These are phyloP conservation scores for Tetradesmus obliquus DNA, from an alignment of 139 green algal species.

Conservation along the genomic window DNA sequence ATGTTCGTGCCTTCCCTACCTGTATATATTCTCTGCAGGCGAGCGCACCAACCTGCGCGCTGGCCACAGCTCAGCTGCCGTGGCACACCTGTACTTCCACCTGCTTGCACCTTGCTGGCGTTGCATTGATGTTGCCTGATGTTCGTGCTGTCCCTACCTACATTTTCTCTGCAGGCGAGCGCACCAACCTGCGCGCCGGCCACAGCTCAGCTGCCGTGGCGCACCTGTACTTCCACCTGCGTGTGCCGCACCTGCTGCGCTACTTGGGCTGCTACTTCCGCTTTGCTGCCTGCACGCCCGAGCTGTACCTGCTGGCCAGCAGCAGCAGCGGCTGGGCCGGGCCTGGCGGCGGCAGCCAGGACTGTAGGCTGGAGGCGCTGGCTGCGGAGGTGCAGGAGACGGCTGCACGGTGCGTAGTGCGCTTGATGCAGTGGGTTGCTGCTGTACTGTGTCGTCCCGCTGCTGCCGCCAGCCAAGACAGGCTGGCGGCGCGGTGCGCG, in stretches of 20 bases:
- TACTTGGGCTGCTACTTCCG: conserved; percentile 19
- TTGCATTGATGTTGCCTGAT: too few species aligned
- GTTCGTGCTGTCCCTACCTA: not conserved
- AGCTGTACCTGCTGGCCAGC: conserved; percentile 34
- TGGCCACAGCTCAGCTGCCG: conserved; percentile 1
- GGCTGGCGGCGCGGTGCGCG: too few species aligned
- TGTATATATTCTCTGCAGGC: not conserved
- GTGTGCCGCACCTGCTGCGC: conserved; percentile 23
- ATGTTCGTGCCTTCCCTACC: too few species aligned
- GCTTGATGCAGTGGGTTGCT: not conserved
- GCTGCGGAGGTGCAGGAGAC: conserved; percentile 1
- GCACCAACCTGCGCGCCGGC: conserved; percentile 40
- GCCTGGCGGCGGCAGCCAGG: not conserved
- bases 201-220: not conserved
- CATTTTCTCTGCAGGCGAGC: conserved; percentile 30
- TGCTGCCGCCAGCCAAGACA: too few species aligned
- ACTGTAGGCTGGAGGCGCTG: conserved; percentile 17
- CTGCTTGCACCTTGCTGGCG: conserved; percentile 3
- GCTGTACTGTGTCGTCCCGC: not conserved
- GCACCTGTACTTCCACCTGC: conserved; percentile 38
- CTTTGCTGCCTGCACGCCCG: conserved; percentile 23
- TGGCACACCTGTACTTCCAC: conserved; percentile 13
- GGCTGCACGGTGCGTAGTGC: conserved; percentile 1
- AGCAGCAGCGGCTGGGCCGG: conserved; percentile 4
- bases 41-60: conserved; percentile 40